Evolutionary conservation across 1,284 basidiomycete genomes (phyloP).

Genomic region (Cutaneotrichosporon mucoides): DNA sequence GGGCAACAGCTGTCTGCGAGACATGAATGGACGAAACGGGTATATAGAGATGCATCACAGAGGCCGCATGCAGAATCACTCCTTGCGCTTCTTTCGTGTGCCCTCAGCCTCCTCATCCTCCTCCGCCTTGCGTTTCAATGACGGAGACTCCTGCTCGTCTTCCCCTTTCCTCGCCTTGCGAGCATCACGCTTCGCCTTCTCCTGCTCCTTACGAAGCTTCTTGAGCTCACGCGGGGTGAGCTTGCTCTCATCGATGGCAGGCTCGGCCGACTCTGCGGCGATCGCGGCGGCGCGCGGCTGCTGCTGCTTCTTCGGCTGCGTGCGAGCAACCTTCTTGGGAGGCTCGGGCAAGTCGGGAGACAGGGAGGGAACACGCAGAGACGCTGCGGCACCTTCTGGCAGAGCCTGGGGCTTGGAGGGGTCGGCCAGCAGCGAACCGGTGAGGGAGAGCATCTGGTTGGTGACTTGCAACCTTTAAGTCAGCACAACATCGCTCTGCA

Average conservation of each 20-base stretch:
- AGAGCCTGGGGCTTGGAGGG: conserved; percentile 66
- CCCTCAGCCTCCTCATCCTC: conserved; percentile 14
- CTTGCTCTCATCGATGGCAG: conserved; percentile 23
- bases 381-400: conserved; percentile 19
- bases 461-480: conserved; percentile 73
- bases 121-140: conserved; percentile 32
- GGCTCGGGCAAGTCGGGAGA: conserved; percentile 24
- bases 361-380: conserved; percentile 19
- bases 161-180: conserved; percentile 37
- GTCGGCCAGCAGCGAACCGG: conserved; percentile 80
- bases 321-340: conserved; percentile 15
- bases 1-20: too few relatives aligned
- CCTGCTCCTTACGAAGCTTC: conserved; percentile 42
- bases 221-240: conserved; percentile 38
- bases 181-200: conserved; percentile 37
- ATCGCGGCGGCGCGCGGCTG: background rate
- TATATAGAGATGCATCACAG: too few relatives aligned
- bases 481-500: background rate
- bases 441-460: conserved; percentile 89
- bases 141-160: conserved; percentile 14
- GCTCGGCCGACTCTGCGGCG: conserved; percentile 14
- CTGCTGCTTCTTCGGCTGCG: conserved; percentile 6
- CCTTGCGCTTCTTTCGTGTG: conserved; percentile 37
- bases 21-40: too few relatives aligned
- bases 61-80: background rate